Evolutionary conservation across 2,329 filamentous ascomycete species (phyloP), one percentile per base, ranked within the genome.

Genomic region (Ophiocordyceps camponoti-leonardi): DNA sequence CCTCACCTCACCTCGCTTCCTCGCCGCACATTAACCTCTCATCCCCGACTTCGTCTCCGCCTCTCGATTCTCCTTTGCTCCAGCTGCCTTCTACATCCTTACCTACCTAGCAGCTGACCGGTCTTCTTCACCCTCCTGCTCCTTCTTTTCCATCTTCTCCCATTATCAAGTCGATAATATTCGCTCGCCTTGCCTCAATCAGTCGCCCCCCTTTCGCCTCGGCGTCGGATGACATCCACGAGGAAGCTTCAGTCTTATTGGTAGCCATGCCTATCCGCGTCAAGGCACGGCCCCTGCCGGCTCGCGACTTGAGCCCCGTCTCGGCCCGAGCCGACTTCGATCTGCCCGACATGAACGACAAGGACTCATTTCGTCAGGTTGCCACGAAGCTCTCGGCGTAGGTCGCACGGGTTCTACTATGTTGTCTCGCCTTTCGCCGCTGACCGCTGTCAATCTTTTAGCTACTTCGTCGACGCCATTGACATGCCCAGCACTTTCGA

Each of bases 401-500:
- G 49, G 70, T 54, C 11, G 13, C 43, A 4, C 41, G 22, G 14
- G 30, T n/a, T 19, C 13, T 19, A 8, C 26, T 8, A 37, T 18
- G 13, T 14, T 30, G 20, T 44, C 28, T 14, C 26, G 35, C 35
- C 18, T 14, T 19, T 39, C 16, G n/a, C n/a, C n/a, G 33, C 33
- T 39, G 11, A 30, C 48, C 49, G 42, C 47, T 23, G 35, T 44
- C 48, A n/a, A n/a, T 40, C 37, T 18, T 40, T 46, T 37, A 82
- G 78, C 45, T 83, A 75, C 57, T 72, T 84, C 49, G 66, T 71
- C 47, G 73, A 79, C 47, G 73, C 73, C 20, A 69, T 86, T 46
- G 68, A 72, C 44, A 63, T 79, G 42, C 80, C 83, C 16, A 75
- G 75, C 56, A 81, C 75, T 14, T 86, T 86, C 62, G 83, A 87